These are phyloP conservation scores for Alternaria ethzedia DNA, from an alignment of 2,329 filamentous ascomycete genomes.

Conservation along the genomic window DNA sequence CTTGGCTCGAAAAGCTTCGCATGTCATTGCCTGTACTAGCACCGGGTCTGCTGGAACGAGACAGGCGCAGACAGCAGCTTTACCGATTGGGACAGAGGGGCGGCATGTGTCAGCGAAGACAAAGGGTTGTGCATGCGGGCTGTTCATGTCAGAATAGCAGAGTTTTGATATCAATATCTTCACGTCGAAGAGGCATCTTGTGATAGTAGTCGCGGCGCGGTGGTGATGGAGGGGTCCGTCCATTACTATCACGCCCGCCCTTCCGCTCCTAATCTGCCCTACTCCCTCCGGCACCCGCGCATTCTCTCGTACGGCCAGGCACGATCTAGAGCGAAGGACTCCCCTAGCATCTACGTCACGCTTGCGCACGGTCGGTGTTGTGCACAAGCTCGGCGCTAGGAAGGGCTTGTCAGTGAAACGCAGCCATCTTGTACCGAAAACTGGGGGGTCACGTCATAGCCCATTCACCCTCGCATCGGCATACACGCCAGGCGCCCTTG, in stretches of 20 bases:
- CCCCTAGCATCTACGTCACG: slow-evolving; percentile 9
- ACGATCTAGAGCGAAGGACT: slow-evolving; percentile 1
- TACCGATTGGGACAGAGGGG: slow-evolving; percentile 4
- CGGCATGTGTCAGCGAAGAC: slow-evolving; percentile 11
- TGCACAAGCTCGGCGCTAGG: slow-evolving; percentile 6
- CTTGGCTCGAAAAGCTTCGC: slow-evolving; percentile 3
- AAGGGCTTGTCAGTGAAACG: neutral
- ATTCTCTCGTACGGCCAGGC: neutral
- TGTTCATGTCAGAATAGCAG: neutral
- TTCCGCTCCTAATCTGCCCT: neutral
- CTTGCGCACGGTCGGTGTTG: slow-evolving; percentile 6
- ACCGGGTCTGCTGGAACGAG: neutral
- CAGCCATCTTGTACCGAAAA: neutral
- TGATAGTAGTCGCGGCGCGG: neutral
- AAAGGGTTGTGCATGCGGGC: slow-evolving; percentile 1
- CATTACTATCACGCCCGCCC: neutral
- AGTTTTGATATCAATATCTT: neutral
- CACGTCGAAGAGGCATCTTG: neutral
- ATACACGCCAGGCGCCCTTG: neutral
- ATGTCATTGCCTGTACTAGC: neutral
- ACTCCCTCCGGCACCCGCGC: neutral
- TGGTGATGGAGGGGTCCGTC: neutral
- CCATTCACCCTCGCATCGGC: slow-evolving; percentile 2
- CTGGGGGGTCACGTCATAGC: slow-evolving; percentile 12
- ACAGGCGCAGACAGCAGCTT: neutral